Evolutionary conservation across 495 filamentous ascomycete genomes (phyloP), one percentile per base, ranked within the genome.

Genomic region (Neurospora tetraspora): DNA sequence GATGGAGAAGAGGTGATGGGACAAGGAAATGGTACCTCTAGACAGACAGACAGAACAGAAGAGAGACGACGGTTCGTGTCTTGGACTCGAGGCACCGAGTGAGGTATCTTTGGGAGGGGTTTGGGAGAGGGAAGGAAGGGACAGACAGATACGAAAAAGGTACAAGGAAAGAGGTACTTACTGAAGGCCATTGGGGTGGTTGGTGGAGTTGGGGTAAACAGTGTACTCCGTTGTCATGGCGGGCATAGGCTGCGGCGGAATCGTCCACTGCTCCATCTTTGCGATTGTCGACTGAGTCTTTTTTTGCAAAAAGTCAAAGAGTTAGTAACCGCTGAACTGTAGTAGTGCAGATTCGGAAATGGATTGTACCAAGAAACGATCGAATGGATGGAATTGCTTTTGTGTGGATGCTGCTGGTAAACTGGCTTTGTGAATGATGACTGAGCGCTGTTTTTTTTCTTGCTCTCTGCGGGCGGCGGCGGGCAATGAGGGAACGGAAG

Each of bases 211-310:
- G 73, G 77, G 76, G 81, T 84, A 84, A 68, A 85, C 53, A 65
- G 53, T 71, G 81, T 85, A 85, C 78, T 83, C 84, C 76, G 53
- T 65, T 16, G 23, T 31, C 53, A 65, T 65, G 53, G 53, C 53
- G 14, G 53, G 53, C 53, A 65, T 65, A 65, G 81, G 78, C 78
- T 82, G 77, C 73, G 84, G 81, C 73, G 82, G 73, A 77, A 86
- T 83, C 78, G 83, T 84, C 85, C 84, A 86, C 80, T 85, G 81
- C 81, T 86, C 82, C 85, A 86, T 86, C 31, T 61, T 65, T 34
- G 27, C 0, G 27, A 34, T 65, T 65, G 53, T 34, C 53, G 27
- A 27, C 23, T 31, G 53, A 31, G 23, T 61, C 53, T 65, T 16
- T 65, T 61, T 11, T 5, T 31, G 27, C 14, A 36, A 34, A 61